These are phyloP conservation scores for Sphenostylis stenocarpa DNA, from an alignment of 306 rosid genomes.

Conservation along the genomic window DNA sequence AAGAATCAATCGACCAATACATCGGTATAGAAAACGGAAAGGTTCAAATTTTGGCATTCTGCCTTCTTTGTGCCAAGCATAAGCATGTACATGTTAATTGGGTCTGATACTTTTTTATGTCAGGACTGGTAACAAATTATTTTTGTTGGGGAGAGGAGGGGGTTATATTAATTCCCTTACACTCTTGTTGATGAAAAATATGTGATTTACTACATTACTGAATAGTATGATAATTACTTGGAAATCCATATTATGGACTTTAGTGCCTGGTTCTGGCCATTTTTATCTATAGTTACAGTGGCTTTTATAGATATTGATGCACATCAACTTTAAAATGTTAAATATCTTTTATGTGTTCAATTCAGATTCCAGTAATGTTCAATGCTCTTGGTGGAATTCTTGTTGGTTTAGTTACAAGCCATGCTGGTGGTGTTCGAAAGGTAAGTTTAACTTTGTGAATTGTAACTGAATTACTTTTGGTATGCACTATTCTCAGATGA, in stretches of 20 bases:
- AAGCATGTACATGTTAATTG: constrained; percentile 11
- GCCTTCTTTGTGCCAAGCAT: background rate
- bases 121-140: background rate
- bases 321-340: constrained; percentile 18
- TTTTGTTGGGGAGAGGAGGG: background rate
- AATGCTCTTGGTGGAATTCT: constrained; percentile 98
- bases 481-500: background rate
- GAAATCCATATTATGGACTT: background rate
- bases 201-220: background rate
- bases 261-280: constrained; percentile 4
- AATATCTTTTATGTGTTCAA: constrained; percentile 14
- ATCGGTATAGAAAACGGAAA: constrained; percentile 13
- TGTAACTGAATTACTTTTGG: constrained; percentile 5
- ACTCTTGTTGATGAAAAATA: background rate
- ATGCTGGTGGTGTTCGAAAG: constrained; percentile 98
- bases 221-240: background rate
- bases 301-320: constrained; percentile 19
- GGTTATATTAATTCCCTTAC: background rate
- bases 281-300: constrained; percentile 2
- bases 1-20: no score
- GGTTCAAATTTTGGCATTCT: background rate
- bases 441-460: constrained; percentile 45
- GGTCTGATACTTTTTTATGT: background rate
- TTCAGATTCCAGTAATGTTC: constrained; percentile 80
- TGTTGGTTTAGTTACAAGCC: constrained; percentile 84